phyloP scores from a whole-genome alignment of 1,139 yeast genomes.

The Pneumocystis canis region DNA sequence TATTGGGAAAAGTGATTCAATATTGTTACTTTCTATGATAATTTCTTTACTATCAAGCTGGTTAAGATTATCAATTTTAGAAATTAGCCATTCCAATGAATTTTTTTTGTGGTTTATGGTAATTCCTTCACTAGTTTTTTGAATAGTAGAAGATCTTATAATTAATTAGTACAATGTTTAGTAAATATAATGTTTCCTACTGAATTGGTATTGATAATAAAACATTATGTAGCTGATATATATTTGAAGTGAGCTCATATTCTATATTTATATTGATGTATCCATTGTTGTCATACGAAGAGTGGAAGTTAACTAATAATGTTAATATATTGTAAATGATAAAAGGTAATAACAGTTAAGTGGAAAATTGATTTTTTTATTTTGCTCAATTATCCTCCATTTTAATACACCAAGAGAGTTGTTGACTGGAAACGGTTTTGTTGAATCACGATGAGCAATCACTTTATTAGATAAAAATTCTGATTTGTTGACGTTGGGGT shows the following conservation, averaged over 20 bases:
- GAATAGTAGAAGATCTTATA: neutral
- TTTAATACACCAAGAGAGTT: neutral
- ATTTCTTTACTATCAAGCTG: neutral
- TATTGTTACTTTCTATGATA: neutral
- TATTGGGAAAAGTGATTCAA: neutral
- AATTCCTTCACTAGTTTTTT: neutral
- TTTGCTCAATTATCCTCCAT: neutral
- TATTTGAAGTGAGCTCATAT: neutral
- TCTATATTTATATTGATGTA: neutral
- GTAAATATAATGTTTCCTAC: neutral
- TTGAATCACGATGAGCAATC: constrained; percentile 2
- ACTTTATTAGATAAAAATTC: neutral
- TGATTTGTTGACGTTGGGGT: constrained; percentile 3
- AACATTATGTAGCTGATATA: neutral
- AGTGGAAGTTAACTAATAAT: neutral
- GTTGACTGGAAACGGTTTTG: constrained; percentile 3
- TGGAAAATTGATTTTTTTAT: neutral
- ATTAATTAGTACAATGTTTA: neutral
- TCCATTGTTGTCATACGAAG: neutral
- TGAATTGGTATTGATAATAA: neutral
- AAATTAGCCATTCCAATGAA: neutral
- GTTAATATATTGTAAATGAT: neutral
- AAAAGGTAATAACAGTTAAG: neutral
- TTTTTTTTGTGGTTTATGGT: neutral
- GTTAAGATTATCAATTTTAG: neutral